Evolutionary conservation across 768 basidiomycete species (phyloP), one percentile per base, ranked within the genome.

Genomic region (Leccinum arenicola): DNA sequence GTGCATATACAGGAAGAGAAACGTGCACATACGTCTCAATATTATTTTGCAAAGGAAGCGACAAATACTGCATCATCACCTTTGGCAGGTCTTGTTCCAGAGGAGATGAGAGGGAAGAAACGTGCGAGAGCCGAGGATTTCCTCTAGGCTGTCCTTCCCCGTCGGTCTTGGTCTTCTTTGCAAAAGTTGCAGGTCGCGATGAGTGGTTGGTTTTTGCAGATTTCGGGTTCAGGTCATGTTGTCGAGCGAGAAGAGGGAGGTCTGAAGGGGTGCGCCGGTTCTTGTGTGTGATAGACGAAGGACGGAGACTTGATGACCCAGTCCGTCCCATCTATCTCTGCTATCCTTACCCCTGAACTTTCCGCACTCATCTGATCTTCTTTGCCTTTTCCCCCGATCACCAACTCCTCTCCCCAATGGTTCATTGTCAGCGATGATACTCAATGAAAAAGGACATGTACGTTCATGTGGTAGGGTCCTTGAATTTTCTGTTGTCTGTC

Each of bases 91-190:
- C 54, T 69, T 54, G 62, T 57, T 9, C 67, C 64, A 33, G 87
- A 88, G 53, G 89, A 89, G 67, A 76, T 82, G 52, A 82, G 89
- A 63, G 91, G 91, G 51, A 91, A 86, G 78, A 94, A 94, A 74
- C 78, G 93, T 50, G 89, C 91, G 50, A 80, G 91, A 64, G 93
- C 93, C 33, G 91, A 93, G 73, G 93, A 94, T 73, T 91, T 91
- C 73, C 74, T 93, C 66, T 92, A 74, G 68, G 52, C 48, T 61
- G 27, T 60, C 53, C 53, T 62, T 49, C 50, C 56, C 45, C 59
- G 68, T 73, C 62, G 70, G 66, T 73, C 68, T 61, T 55, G 66
- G 66, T 72, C 56, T 70, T 66, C 61, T 71, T 66, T 66, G 64
- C 56, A 56, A 58, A 38, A 56, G 36, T 66, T 61, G 58, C 68